Base-by-base conservation (phyloP, 106 monocot species). In the Posidonia australis region DNA sequence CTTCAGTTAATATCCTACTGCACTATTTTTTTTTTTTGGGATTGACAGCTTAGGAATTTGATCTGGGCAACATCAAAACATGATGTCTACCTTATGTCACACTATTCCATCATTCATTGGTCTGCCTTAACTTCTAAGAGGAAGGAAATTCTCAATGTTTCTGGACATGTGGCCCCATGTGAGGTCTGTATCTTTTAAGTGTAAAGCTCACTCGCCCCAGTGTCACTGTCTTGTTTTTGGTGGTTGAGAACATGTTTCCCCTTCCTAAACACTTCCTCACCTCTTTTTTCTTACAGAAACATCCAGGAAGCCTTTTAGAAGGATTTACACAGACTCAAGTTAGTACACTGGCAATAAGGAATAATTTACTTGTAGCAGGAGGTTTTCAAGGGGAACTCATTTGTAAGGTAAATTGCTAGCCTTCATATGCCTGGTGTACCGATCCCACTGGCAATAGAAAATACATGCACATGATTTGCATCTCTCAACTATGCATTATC, bases 351-450 rank as follows among this genome's bases (percentile, higher is more conserved):
- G 70, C 80, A 21, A 74, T 80, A 11, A 81, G 63, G 55, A 75
- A 81, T 58, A 74, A 78, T 13, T 69, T 85, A 41, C 77, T 85
- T 9, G 75, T 81, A 27, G 75, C 84, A 53, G 84, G 84, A 64
- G 84, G 84, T 6, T 85, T 81, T 62, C 84, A 78, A 53, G 84
- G 84, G 22, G 84, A 85, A 20, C 74, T 81, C 57, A 81, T 85
- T 23, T 85, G 84, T 63, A 85, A 85, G 75, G 84, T 85, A 63
- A 46, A 11, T n/a, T n/a, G n/a, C n/a, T n/a, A n/a, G n/a, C n/a
- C n/a, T n/a, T n/a, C n/a, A n/a, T n/a, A n/a, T n/a, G n/a, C n/a
- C n/a, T n/a, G n/a, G n/a, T n/a, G n/a, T n/a, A n/a, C n/a, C n/a
- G n/a, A n/a, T n/a, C n/a, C n/a, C n/a, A n/a, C n/a, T n/a, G n/a